Percentiles rank a stretch among this genome's conserved stretches.
phyloP scores from a whole-genome alignment of 805 yeast genomes.

The Candida awuae region DNA sequence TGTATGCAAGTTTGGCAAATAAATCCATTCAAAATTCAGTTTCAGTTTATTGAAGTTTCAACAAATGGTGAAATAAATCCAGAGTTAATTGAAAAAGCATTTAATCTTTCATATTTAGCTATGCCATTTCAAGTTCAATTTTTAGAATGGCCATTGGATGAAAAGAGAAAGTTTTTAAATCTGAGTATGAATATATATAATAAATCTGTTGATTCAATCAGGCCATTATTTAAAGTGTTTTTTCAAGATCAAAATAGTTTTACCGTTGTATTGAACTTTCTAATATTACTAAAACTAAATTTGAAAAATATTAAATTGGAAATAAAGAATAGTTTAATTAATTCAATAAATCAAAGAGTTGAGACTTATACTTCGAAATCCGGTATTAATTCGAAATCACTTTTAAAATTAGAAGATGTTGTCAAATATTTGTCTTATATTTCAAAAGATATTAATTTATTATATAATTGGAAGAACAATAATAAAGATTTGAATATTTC shows the following conservation, averaged over 20 bases:
- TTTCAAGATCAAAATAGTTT: constrained; percentile 18
- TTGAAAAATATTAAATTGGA: constrained; percentile 9
- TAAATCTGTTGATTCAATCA: constrained; percentile 10
- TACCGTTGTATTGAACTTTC: constrained; percentile 16
- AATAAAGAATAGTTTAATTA: constrained; percentile 11
- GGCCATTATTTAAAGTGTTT: constrained; percentile 12
- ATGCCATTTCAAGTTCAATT: constrained; percentile 20
- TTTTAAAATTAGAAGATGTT: constrained; percentile 12
- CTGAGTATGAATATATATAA: constrained; percentile 14
- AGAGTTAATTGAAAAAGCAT: constrained; percentile 17
- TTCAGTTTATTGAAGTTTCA: constrained; percentile 13
- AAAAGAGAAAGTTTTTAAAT: constrained; percentile 11
- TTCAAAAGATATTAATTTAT: constrained; percentile 18
- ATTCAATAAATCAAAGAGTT: constrained; percentile 11
- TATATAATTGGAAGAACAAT: constrained; percentile 22
- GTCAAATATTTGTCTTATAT: constrained; percentile 16
- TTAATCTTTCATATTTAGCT: constrained; percentile 20
- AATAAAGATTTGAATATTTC: constrained; percentile 17
- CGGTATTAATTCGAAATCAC: constrained; percentile 6
- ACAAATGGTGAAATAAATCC: constrained; percentile 16
- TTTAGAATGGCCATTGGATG: constrained; percentile 22
- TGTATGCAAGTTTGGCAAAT: constrained; percentile 28
- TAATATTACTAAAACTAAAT: constrained; percentile 16
- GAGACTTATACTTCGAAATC: constrained; percentile 10
- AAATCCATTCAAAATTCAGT: constrained; percentile 24